These are phyloP conservation scores for Talaromyces amestolkiae DNA, from an alignment of 2,329 filamentous ascomycete species.

Conservation along the genomic window DNA sequence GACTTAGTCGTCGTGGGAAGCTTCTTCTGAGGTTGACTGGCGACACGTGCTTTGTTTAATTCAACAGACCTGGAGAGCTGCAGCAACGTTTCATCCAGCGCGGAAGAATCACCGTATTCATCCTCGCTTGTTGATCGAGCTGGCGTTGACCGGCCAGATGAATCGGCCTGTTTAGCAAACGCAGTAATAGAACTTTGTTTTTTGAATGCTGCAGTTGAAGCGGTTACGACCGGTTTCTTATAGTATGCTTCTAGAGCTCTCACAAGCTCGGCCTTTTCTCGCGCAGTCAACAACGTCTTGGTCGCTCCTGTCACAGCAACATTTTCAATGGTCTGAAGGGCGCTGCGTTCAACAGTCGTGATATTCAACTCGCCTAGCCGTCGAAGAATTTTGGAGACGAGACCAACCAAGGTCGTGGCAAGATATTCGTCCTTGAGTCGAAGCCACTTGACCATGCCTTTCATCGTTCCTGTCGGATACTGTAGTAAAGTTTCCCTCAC, in stretches of 20 bases:
- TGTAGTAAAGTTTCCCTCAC: constrained; percentile 59
- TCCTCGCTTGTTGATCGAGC: constrained; percentile 34
- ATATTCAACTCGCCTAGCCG: constrained; percentile 76
- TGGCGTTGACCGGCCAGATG: constrained; percentile 35
- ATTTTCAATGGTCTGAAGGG: constrained; percentile 59
- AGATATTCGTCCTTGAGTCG: constrained; percentile 85
- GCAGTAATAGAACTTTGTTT: constrained; percentile 45
- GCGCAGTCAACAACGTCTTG: constrained; percentile 74
- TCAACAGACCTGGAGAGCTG: constrained; percentile 44
- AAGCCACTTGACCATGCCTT: constrained; percentile 78
- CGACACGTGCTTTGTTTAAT: constrained; percentile 40
- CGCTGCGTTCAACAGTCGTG: constrained; percentile 62
- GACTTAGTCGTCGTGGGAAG: constrained; percentile 27
- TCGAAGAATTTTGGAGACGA: constrained; percentile 79
- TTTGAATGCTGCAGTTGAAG: constrained; percentile 41
- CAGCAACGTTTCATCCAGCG: constrained; percentile 42
- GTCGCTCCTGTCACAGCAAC: constrained; percentile 56
- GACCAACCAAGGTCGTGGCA: constrained; percentile 73
- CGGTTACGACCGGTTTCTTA: constrained; percentile 45
- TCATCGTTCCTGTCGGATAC: constrained; percentile 63
- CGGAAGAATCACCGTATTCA: constrained; percentile 41
- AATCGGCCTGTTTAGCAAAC: constrained; percentile 38
- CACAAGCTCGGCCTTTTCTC: constrained; percentile 80
- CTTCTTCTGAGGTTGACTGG: constrained; percentile 31
- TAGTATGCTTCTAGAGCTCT: constrained; percentile 57